Evolutionary conservation across 1,139 yeast genomes (phyloP).

Genomic region (Yamadazyma buinensis): DNA sequence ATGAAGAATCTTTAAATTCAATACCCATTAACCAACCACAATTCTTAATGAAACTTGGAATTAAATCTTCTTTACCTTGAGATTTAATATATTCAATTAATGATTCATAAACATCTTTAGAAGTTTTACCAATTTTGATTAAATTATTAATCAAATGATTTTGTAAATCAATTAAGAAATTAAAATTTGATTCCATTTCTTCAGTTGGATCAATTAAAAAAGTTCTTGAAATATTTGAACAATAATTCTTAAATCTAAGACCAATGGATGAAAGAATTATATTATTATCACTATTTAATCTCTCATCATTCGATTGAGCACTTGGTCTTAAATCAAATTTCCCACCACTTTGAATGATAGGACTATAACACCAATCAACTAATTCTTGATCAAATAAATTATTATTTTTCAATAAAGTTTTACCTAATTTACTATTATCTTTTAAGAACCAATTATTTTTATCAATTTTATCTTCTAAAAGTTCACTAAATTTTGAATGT

Average conservation of each 20-base stretch:
- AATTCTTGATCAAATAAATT: slow-evolving; percentile 68
- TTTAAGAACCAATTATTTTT: slow-evolving; percentile 68
- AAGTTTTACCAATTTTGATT: slow-evolving; percentile 65
- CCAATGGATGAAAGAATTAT: slow-evolving; percentile 76
- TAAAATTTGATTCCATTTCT: slow-evolving; percentile 76
- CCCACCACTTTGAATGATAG: slow-evolving; percentile 87
- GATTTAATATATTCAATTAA: slow-evolving; percentile 54
- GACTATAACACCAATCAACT: slow-evolving; percentile 93
- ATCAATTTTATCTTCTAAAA: slow-evolving; percentile 78
- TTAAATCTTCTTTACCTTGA: slow-evolving; percentile 60
- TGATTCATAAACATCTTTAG: slow-evolving; percentile 63
- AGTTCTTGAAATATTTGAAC: slow-evolving; percentile 85
- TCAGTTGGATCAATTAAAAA: slow-evolving; percentile 87
- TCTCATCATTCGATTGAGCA: slow-evolving; percentile 68
- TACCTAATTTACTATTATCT: slow-evolving; percentile 46
- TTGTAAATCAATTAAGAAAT: slow-evolving; percentile 68
- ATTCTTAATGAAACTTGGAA: slow-evolving; percentile 65
- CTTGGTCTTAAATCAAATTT: slow-evolving; percentile 82
- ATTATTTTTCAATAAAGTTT: slow-evolving; percentile 41
- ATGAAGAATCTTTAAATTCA: slow-evolving; percentile 80
- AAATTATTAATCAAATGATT: slow-evolving; percentile 49
- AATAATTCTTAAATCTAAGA: slow-evolving; percentile 81
- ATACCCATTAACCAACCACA: slow-evolving; percentile 90
- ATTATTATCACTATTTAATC: slow-evolving; percentile 72
- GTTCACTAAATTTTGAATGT: slow-evolving; percentile 70